These are phyloP conservation scores for Fusarium torulosum DNA, from an alignment of 2,329 filamentous ascomycete species.

Conservation along the genomic window DNA sequence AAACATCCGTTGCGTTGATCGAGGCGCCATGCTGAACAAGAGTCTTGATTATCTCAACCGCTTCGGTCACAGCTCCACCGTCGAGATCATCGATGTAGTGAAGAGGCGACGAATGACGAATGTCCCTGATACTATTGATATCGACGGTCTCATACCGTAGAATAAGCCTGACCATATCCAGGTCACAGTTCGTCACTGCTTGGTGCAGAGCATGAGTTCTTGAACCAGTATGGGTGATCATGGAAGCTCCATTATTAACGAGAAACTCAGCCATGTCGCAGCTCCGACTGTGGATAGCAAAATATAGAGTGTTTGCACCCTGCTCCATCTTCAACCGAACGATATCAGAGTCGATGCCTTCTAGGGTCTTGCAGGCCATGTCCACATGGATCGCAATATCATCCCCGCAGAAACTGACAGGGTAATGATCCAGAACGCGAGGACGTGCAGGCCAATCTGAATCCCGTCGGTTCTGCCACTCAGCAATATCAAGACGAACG, in stretches of 20 bases:
- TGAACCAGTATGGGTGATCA: conserved; percentile 10
- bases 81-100: background rate
- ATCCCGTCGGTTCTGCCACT: too few species aligned
- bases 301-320: conserved; percentile 26
- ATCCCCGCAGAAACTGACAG: background rate
- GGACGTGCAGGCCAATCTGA: too few species aligned
- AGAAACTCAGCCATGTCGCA: background rate
- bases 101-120: background rate
- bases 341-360: background rate
- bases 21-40: background rate
- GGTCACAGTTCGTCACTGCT: background rate
- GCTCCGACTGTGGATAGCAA: conserved; percentile 3
- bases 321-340: background rate
- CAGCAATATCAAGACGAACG: conserved; percentile 4
- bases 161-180: background rate
- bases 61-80: fast-evolving
- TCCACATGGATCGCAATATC: background rate
- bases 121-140: background rate
- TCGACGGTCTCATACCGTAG: background rate
- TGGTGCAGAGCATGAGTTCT: conserved; percentile 18
- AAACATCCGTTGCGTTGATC: background rate
- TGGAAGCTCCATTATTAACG: background rate
- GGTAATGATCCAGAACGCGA: background rate
- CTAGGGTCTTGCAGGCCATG: background rate
- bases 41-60: background rate